Evolutionary conservation across 495 filamentous ascomycete genomes (phyloP).

Genomic region (Lepidopterella palustris): DNA sequence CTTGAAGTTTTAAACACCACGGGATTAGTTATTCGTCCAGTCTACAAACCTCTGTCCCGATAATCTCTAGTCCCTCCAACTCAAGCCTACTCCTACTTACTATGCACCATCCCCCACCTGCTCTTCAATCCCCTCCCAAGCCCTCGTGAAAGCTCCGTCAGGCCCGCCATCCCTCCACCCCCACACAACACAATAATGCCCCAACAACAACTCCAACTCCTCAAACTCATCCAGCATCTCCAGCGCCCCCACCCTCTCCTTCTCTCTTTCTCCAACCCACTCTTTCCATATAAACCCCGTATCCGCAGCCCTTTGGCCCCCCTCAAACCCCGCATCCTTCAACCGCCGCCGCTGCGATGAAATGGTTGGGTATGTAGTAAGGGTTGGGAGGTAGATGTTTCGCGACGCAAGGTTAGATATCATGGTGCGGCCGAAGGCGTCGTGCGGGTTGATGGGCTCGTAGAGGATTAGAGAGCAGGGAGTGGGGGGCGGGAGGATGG

Average conservation of each 20-base stretch:
- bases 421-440: constrained; percentile 87
- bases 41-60: too few relatives aligned
- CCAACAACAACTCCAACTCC: constrained; percentile 82
- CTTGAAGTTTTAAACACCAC: too few relatives aligned
- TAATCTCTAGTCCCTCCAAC: too few relatives aligned
- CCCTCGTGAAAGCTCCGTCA: constrained; percentile 22
- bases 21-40: too few relatives aligned
- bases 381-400: constrained; percentile 74
- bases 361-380: constrained; percentile 61
- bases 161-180: constrained; percentile 54
- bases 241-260: constrained; percentile 65
- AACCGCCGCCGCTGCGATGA: constrained; percentile 61
- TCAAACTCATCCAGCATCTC: constrained; percentile 95
- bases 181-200: constrained; percentile 89
- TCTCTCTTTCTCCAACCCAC: constrained; percentile 69
- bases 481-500: constrained; percentile 41
- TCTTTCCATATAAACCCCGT: constrained; percentile 68
- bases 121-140: constrained; percentile 18
- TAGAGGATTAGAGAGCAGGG: constrained; percentile 68
- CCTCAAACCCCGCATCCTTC: constrained; percentile 51
- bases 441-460: constrained; percentile 76
- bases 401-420: constrained; percentile 81
- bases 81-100: too few relatives aligned
- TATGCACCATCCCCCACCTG: neutral
- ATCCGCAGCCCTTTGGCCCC: constrained; percentile 54